Evolutionary conservation across 805 yeast species (phyloP).

Genomic region (Candida nitratophila): DNA sequence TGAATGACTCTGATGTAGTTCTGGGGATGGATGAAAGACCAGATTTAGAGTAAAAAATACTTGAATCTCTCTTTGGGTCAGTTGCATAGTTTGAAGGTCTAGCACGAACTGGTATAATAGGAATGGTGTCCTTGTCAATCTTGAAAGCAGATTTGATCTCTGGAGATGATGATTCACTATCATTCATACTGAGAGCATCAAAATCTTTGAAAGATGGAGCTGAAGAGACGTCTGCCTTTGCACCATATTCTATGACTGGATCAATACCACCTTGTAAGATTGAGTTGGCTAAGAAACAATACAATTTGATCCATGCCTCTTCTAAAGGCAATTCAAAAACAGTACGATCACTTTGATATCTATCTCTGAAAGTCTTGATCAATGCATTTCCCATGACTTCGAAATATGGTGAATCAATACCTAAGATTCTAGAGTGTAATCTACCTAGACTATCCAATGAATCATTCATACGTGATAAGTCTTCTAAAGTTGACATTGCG

Average conservation of each 20-base stretch:
- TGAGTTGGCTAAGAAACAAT: conserved; percentile 61
- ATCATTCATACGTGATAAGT: conserved; percentile 48
- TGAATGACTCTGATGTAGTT: background rate
- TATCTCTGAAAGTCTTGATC: conserved; percentile 58
- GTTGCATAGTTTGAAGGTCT: background rate
- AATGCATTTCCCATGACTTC: conserved; percentile 71
- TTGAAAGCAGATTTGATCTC: background rate
- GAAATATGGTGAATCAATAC: conserved; percentile 61
- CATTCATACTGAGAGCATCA: background rate
- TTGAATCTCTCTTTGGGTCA: background rate
- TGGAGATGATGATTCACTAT: background rate
- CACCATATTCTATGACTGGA: conserved; percentile 30
- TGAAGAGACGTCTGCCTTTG: background rate
- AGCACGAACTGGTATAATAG: background rate
- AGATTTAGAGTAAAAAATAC: background rate
- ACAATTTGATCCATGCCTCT: conserved; percentile 64
- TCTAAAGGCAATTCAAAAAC: conserved; percentile 55
- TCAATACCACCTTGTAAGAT: conserved; percentile 55
- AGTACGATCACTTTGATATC: conserved; percentile 32
- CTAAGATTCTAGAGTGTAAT: conserved; percentile 67
- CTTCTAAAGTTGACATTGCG: conserved; percentile 59
- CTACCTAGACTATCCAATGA: conserved; percentile 61
- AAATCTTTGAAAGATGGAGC: background rate
- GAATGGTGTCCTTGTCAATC: background rate
- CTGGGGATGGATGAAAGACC: background rate